Evolutionary conservation across 2,329 filamentous ascomycete species (phyloP).

Genomic region (Penicillium sp.): DNA sequence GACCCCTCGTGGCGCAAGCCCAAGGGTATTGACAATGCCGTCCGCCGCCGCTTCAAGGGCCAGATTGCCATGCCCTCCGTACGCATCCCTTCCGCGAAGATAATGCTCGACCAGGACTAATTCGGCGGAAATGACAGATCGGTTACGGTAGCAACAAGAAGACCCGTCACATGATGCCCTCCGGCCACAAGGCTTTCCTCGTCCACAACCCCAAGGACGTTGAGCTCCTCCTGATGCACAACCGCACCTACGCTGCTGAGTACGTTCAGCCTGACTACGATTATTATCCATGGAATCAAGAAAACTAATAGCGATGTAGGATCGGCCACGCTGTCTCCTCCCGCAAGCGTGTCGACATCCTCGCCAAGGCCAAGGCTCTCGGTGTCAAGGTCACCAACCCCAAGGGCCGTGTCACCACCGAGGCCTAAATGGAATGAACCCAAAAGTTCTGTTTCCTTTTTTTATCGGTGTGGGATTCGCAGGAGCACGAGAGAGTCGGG

Average conservation of each 20-base stretch:
- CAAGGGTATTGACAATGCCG: conserved; percentile 99
- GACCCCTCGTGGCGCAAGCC: conserved; percentile 94
- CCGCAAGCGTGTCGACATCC: conserved; percentile 97
- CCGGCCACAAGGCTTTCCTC: conserved; percentile 99
- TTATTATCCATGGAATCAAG: neutral
- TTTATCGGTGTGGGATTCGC: conserved; percentile 14
- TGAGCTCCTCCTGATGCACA: conserved; percentile 99
- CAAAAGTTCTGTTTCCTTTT: conserved; percentile 35
- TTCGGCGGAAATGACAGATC: conserved; percentile 58
- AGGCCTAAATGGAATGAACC: conserved; percentile 61
- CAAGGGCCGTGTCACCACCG: conserved; percentile 97
- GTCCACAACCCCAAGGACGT: conserved; percentile 95
- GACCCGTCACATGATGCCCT: conserved; percentile 97
- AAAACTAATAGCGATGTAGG: conserved; percentile 48
- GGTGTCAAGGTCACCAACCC: conserved; percentile 99
- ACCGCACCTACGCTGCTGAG: conserved; percentile 98
- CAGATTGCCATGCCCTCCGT: conserved; percentile 97
- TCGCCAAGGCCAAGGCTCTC: conserved; percentile 93
- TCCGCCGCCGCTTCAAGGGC: conserved; percentile 95
- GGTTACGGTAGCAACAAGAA: conserved; percentile 99
- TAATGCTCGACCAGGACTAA: neutral
- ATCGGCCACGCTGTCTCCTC: conserved; percentile 98
- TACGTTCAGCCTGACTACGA: conserved; percentile 52
- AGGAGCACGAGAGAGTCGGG: conserved; percentile 24
- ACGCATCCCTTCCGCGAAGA: conserved; percentile 42